phyloP scores from a whole-genome alignment of 345 rosid genomes.

The Lepidium didymum region DNA sequence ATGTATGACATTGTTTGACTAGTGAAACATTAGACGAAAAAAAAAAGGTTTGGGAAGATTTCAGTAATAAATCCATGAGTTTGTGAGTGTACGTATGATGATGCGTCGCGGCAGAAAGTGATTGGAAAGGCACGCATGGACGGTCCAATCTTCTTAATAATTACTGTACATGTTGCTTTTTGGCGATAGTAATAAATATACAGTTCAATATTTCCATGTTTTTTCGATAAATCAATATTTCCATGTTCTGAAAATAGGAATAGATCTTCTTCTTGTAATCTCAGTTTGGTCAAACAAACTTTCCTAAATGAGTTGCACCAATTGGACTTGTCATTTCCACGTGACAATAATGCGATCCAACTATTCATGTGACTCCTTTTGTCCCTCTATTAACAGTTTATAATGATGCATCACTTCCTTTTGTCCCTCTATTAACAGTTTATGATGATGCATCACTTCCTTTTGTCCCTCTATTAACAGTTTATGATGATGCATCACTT shows the following conservation, averaged over 20 bases:
- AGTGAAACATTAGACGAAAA: too few relatives aligned
- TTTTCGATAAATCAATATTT: too few relatives aligned
- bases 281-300: constrained; percentile 6
- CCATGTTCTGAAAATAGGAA: background rate
- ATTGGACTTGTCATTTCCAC: constrained; percentile 4
- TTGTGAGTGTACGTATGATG: background rate
- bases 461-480: too few relatives aligned
- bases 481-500: background rate
- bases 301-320: background rate
- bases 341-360: constrained; percentile 23
- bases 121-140: background rate
- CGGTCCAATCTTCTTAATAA: background rate
- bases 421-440: too few relatives aligned
- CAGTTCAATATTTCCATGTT: too few relatives aligned
- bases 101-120: background rate
- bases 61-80: background rate
- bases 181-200: background rate
- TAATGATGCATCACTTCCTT: too few relatives aligned
- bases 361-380: constrained; percentile 15
- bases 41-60: too few relatives aligned
- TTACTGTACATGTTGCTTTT: background rate
- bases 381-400: constrained; percentile 12
- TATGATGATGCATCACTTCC: too few relatives aligned
- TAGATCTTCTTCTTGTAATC: background rate
- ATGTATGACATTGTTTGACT: too few relatives aligned